Conservation (phyloP, 805 yeast genomes). For the Starmerella geochares region DNA sequence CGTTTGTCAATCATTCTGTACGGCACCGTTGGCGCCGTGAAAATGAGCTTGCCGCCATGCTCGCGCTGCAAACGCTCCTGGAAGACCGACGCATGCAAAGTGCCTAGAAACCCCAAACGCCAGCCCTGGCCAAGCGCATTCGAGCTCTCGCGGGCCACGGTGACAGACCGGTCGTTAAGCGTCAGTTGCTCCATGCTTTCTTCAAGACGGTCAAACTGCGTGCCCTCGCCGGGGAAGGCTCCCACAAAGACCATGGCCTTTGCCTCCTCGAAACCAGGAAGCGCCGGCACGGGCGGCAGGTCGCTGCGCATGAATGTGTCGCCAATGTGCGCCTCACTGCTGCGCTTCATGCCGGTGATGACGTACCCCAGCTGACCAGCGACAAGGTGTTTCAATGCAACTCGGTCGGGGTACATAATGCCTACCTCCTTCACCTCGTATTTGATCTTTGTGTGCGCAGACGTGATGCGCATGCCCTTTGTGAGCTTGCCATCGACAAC, state of each 20-base stretch:
- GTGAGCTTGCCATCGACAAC: constrained; percentile 72
- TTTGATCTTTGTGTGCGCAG: constrained; percentile 63
- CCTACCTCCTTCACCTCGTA: constrained; percentile 92
- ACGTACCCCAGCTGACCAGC: constrained; percentile 95
- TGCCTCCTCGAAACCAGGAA: constrained; percentile 93
- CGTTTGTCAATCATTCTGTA: constrained; percentile 55
- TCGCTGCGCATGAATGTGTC: constrained; percentile 64
- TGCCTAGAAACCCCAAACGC: constrained; percentile 91
- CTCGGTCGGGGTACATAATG: constrained; percentile 84
- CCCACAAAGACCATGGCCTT: constrained; percentile 98
- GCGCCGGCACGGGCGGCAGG: constrained; percentile 48
- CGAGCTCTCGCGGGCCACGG: constrained; percentile 80
- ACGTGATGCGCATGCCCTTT: constrained; percentile 63
- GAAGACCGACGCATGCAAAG: constrained; percentile 89
- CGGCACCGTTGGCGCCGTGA: constrained; percentile 95
- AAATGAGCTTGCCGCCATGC: constrained; percentile 82
- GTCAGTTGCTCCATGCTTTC: constrained; percentile 83
- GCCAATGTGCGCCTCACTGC: constrained; percentile 79
- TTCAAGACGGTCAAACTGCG: constrained; percentile 77
- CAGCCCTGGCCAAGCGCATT: constrained; percentile 95
- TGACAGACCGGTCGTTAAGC: constrained; percentile 83
- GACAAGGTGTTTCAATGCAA: constrained; percentile 48
- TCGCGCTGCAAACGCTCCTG: constrained; percentile 85
- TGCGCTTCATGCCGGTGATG: constrained; percentile 87
- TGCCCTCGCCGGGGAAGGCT: constrained; percentile 93